Base-by-base conservation (phyloP, 2,329 filamentous ascomycete genomes). In the Cercospora beticola region DNA sequence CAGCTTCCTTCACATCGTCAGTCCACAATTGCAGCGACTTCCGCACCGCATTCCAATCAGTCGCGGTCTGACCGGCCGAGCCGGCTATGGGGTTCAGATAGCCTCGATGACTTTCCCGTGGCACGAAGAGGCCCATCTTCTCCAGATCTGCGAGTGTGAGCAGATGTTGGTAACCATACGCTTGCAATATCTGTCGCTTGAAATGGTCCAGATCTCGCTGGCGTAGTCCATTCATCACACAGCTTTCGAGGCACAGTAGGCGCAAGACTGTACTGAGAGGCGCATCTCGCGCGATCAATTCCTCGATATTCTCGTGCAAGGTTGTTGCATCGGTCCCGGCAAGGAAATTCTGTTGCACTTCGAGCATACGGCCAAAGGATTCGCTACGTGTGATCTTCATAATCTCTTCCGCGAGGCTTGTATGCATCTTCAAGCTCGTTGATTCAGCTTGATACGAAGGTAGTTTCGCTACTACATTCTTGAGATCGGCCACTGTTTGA, bases 291-390 rank as follows among this genome's bases (percentile, higher is more conserved):
- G 93, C 90, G 73, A 99, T 96, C n/a, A 99, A 86, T 79, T 99
- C 95, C 79, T 96, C 94, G 62, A 99, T 94, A 3, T 88, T 88
- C 62, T 97, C 93, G 75, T 97, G 92, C 77, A 98, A 93, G 26
- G 91, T 92, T 12, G 89, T 92, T 6, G 94, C 92, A 78, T 98
- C 95, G 9, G 92, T 89, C 33, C 94, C 94, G 0, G 94, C 94
- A 26, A 93, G 94, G 56, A 98, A 87, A 77, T 97, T 97, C 78
- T 99, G 95, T 78, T 99, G 95, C 4, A 98, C 92, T 81, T 98
- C 95, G 1, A 99, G 85, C 46, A 93, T 84, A 69, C 92, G 91
- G 72, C 90, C 92, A 83, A 99, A 99, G 67, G 92, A 87, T 75
- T 98, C 94, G 18, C 92, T 91, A 62, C 92, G 88, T 0, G 95